Evolutionary conservation across 495 filamentous ascomycete species (phyloP), one percentile per base, ranked within the genome.

Genomic region (Penicillium lividum): DNA sequence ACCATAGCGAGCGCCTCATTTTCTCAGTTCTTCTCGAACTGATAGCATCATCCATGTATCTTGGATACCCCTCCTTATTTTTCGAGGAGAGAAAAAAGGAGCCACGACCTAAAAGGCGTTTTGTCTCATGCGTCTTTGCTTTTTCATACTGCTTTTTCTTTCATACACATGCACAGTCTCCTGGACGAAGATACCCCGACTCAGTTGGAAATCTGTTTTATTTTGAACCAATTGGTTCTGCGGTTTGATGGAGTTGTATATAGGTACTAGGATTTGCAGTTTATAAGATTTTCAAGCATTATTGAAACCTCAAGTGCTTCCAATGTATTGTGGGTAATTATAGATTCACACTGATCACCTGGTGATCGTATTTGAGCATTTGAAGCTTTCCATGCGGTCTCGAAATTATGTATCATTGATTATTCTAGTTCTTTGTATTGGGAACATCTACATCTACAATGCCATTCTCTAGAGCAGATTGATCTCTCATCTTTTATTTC

Each of bases 141-240:
- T 3, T 11, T 49, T 38, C 0, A 30, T 50, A 7, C n/a, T 53
- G 15, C 31, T 42, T 30, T 15, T 34, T 25, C 45, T 40, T 42
- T 51, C n/a, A 7, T 54, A 38, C 51, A 33, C 38, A 44, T 54
- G 51, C 51, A 33, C 38, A 54, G 51, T 50, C 31, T 47, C 13
- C 11, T 15, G n/a, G 48, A 60, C 46, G 34, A 8, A 55, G 52
- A 60, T 60, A 60, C 58, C 58, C 58, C 52, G 52, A 51, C 51
- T 55, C 28, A 28, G 36, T 54, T 57, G 54, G 52, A 30, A 49
- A 53, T 59, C 51, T 51, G 57, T 7, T 46, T 53, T 59, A 28
- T 33, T 30, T 25, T 5, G 38, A 40, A 40, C n/a, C 13, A 15
- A 16, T 40, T 16, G 38, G 5, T 40, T 40, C 38, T 40, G 15